phyloP scores from a whole-genome alignment of 164 flowering plant genomes.

The Annona squamosa region DNA sequence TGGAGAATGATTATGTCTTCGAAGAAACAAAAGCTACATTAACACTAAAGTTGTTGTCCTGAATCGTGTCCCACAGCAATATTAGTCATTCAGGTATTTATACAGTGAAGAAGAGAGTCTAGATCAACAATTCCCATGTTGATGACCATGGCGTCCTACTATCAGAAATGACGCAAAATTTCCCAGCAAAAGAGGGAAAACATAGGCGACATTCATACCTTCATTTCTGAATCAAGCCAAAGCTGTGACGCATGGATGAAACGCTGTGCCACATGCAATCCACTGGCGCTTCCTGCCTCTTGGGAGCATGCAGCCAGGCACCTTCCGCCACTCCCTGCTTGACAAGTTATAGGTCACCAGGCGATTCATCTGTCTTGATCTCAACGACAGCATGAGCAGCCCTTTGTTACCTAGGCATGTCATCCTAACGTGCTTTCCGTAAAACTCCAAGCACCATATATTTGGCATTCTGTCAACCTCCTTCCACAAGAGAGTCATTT shows the following conservation, averaged over 20 bases:
- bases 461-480: constrained; percentile 99
- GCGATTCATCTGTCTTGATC: constrained; percentile 74
- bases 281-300: constrained; percentile 71
- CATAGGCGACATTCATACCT: background rate
- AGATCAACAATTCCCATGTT: background rate
- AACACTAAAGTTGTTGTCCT: too few species aligned
- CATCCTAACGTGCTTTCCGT: constrained; percentile 96
- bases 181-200: background rate
- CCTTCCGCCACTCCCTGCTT: constrained; percentile 69
- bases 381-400: constrained; percentile 78
- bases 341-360: constrained; percentile 64
- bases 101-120: constrained; percentile 1
- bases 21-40: background rate
- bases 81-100: constrained; percentile 2
- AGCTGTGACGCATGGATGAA: constrained; percentile 75
- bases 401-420: constrained; percentile 93
- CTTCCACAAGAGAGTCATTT: constrained; percentile 98
- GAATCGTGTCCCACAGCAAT: background rate
- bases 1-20: background rate
- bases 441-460: constrained; percentile 96
- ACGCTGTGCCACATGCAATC: constrained; percentile 86
- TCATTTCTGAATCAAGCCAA: constrained; percentile 28
- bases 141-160: background rate
- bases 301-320: constrained; percentile 66
- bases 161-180: background rate